Evolutionary conservation across 139 green algal genomes (phyloP).

Genomic region (Pseudopediastrum boryanum): DNA sequence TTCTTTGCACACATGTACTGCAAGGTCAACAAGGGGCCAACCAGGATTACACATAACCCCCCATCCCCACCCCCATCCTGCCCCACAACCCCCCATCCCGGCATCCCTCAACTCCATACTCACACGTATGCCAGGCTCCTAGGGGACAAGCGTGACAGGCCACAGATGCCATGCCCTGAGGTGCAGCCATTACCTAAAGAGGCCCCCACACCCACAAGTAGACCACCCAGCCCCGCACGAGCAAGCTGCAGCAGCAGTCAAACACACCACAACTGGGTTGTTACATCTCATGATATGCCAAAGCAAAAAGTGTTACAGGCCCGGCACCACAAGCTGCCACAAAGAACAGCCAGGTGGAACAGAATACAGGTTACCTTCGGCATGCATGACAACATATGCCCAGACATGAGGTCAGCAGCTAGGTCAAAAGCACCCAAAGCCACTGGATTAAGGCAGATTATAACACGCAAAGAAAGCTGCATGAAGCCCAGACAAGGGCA

Average conservation of each 20-base stretch:
- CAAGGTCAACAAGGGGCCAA: neutral
- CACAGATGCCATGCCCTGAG: slow-evolving; percentile 78
- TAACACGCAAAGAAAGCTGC: no score
- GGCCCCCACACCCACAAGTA: slow-evolving; percentile 73
- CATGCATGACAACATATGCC: neutral
- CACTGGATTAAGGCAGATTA: no score
- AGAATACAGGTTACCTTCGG: neutral
- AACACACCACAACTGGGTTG: neutral
- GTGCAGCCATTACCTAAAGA: slow-evolving; percentile 84
- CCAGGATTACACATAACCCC: neutral
- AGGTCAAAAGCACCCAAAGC: neutral
- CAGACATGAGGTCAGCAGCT: neutral
- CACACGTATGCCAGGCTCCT: slow-evolving; percentile 64
- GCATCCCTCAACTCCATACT: neutral
- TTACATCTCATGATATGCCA: neutral
- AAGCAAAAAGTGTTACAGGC: neutral
- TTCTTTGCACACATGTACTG: neutral
- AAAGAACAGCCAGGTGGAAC: no score
- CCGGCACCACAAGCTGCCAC: no score
- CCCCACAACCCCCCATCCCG: neutral
- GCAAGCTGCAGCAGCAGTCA: slow-evolving; percentile 28
- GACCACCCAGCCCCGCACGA: slow-evolving; percentile 46
- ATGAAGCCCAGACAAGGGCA: no score
- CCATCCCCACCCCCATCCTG: neutral
- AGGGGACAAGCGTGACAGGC: slow-evolving; percentile 57